Base-by-base conservation (phyloP, 495 filamentous ascomycete genomes). In the Trichoderma orchidacearum region DNA sequence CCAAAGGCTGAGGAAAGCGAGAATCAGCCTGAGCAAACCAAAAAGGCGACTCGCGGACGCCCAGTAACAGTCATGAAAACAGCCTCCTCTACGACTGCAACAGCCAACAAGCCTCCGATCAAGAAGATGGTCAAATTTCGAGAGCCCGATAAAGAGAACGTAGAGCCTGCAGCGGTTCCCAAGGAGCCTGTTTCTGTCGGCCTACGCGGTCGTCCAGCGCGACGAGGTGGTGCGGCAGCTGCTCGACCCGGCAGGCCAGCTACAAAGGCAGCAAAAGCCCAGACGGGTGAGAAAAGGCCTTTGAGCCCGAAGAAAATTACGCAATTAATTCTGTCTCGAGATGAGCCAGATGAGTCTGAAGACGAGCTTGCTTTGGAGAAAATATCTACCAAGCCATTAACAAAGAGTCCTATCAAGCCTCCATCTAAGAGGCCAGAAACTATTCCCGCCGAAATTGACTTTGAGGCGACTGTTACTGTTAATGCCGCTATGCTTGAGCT, bases 231-330 rank as follows among this genome's bases (percentile, higher is more conserved):
- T 41, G 21, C 60, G 8, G 45, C 63, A 27, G 45, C 62, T 5
- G 50, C 62, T 25, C 63, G 63, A 34, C 48, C 56, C 23, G 57
- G 58, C 30, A 62, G 54, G 30, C 35, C 28, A 2, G 48, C 62
- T 0, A 30, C 58, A 6, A 36, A 31, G 15, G 32, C 56, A 1
- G 17, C 56, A 21, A 45, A 55, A 1, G 58, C 48, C 12, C 60
- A 63, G 38, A 61, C 48, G 56, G 61, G 48, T 53, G 58, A 64
- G 30, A 70, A 70, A 59, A 66, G 56, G 25, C 71, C 71, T 23
- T 66, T 81, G 34, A 80, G 76, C 64, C 78, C 78, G 65, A 81
- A 78, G 71, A 81, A 81, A 67, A 69, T 75, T 61, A 78, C 71
- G 41, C 74, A 80, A 66, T 63, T 80, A 53, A 52, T 67, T 7